Evolutionary conservation across 805 yeast genomes (phyloP), one percentile per base, ranked within the genome.

Genomic region (Candida ipomoeae): DNA sequence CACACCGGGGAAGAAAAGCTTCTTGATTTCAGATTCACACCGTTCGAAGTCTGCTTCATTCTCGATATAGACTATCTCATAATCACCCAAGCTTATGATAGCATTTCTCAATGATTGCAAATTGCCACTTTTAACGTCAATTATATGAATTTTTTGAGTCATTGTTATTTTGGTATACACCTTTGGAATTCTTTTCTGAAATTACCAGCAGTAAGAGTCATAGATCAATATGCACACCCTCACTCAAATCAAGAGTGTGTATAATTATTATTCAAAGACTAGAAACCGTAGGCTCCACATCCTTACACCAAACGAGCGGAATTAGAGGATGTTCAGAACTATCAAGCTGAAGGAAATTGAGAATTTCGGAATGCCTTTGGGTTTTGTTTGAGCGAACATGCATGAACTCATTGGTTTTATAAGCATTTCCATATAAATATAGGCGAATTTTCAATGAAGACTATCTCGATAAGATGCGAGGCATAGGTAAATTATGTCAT

Each of bases 101-200:
- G 98, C 97, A 69, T 94, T 94, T 48, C 82, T 80, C 49, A 94
- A 73, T 0, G 98, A 92, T 62, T 89, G 92, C 50, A 94, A 71
- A 64, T 94, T 94, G 1, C 99, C 99, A 63, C 96, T 87, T 63
- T 89, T 92, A 8, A 91, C 94, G 62, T 94, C 98, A 50, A 94
- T 87, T 39, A 94, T 82, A 67, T 88, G 78, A n/a, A 85, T 68
- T 6, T 64, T 62, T 35, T 55, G 47, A 8, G 48, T 33, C 70
- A 63, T 65, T 23, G 23, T 10, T n/a, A 18, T 14, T 10, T 37
- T 18, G 29, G 15, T 13, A 14, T 13, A 20, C 11, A n/a, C 26
- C 38, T 33, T 32, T 10, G 6, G 34, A 44, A 15, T 35, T 44
- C 39, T 17, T 5, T 14, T 14, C 4, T 8, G 20, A 33, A 18